Percentiles rank a stretch among this genome's conserved stretches.
Evolutionary conservation across 2,329 filamentous ascomycete genomes (phyloP).

Genomic region (Exophiala bonariae): DNA sequence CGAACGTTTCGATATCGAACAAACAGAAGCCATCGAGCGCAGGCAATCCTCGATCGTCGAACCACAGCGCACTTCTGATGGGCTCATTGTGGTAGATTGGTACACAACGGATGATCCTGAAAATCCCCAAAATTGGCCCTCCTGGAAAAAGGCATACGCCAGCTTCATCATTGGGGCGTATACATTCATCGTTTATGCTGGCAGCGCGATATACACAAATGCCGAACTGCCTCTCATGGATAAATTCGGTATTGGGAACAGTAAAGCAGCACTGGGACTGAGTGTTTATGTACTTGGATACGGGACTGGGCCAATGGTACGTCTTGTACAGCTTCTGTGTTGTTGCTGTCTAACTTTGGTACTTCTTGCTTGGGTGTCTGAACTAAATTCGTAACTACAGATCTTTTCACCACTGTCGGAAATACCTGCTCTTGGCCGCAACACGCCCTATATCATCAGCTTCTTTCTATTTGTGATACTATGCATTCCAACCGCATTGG

Average conservation of each 20-base stretch:
- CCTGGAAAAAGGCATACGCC: slow-evolving; percentile 30
- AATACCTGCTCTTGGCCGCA: slow-evolving; percentile 66
- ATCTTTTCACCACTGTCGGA: slow-evolving; percentile 68
- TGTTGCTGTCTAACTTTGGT: slow-evolving; percentile 61
- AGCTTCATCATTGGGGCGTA: slow-evolving; percentile 28
- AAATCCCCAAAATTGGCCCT: slow-evolving; percentile 48
- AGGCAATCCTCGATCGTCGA: slow-evolving; percentile 33
- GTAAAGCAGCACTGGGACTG: slow-evolving; percentile 34
- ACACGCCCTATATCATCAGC: slow-evolving; percentile 66
- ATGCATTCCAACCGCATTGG: slow-evolving; percentile 63
- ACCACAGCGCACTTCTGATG: slow-evolving; percentile 36
- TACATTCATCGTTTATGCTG: slow-evolving; percentile 40
- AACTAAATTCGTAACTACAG: slow-evolving; percentile 54
- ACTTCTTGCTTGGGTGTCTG: slow-evolving; percentile 56
- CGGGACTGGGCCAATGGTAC: slow-evolving; percentile 48
- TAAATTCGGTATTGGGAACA: slow-evolving; percentile 31
- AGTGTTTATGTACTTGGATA: slow-evolving; percentile 40
- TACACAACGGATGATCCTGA: slow-evolving; percentile 54
- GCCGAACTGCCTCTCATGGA: slow-evolving; percentile 30
- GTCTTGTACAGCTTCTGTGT: slow-evolving; percentile 36
- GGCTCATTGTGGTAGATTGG: slow-evolving; percentile 37
- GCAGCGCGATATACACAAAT: slow-evolving; percentile 35
- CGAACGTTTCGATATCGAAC: slow-evolving; percentile 34
- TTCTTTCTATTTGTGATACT: slow-evolving; percentile 70
- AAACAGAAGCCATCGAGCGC: slow-evolving; percentile 30